These are phyloP conservation scores for Calonectria crousiana DNA, from an alignment of 2,329 filamentous ascomycete species.

Conservation along the genomic window DNA sequence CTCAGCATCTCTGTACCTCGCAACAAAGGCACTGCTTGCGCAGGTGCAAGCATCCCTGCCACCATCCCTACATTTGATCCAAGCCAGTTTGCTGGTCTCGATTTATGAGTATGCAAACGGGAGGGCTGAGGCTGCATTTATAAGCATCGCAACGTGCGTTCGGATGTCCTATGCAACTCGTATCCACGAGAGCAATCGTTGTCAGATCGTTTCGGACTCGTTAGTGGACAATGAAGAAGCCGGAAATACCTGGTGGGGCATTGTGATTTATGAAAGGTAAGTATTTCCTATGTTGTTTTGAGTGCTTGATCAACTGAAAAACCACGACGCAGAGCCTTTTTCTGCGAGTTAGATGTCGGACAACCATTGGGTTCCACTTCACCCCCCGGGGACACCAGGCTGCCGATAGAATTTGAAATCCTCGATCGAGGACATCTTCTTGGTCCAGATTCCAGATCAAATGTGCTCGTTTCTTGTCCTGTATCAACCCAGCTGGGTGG, in stretches of 20 bases:
- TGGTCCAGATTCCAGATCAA: not conserved
- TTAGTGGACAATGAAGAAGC: not conserved
- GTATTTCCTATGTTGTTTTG: not conserved
- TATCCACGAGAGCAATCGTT: not conserved
- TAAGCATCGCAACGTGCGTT: not conserved
- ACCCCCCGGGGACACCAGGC: not conserved
- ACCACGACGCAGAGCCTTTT: not conserved
- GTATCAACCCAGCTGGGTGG: not conserved
- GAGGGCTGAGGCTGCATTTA: not conserved
- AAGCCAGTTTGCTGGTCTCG: not conserved
- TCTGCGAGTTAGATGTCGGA: not conserved
- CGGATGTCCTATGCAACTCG: not conserved
- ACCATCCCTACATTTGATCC: not conserved
- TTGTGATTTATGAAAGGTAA: not conserved
- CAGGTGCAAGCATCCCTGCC: not conserved
- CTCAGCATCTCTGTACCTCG: not conserved
- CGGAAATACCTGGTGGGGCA: not conserved
- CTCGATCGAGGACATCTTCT: not conserved
- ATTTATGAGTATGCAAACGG: not conserved
- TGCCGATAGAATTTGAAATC: not conserved
- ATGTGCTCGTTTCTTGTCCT: not conserved
- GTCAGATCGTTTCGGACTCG: no score
- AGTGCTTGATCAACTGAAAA: not conserved
- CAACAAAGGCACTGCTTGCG: not conserved
- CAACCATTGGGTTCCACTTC: not conserved